Percentiles rank a stretch among this genome's conserved stretches.
phyloP scores from a whole-genome alignment of 768 basidiomycete species.

The Leccinum rimulosum region DNA sequence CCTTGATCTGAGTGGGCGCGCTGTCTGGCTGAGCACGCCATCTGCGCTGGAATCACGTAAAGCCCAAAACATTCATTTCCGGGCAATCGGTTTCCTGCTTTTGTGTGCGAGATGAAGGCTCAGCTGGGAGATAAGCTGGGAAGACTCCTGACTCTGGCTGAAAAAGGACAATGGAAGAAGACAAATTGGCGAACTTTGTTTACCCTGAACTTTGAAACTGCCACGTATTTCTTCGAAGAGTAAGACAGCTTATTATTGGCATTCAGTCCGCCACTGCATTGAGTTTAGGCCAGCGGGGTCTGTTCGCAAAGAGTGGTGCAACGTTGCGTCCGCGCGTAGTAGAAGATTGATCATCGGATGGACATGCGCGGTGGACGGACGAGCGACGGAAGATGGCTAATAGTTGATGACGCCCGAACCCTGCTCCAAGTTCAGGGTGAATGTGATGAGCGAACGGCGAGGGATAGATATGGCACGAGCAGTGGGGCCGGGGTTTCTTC shows the following conservation, averaged over 20 bases:
- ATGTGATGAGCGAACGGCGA: constrained; percentile 14
- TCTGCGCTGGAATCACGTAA: constrained; percentile 13
- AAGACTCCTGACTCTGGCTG: constrained; percentile 10
- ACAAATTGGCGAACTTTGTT: constrained; percentile 19
- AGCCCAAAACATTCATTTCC: constrained; percentile 12
- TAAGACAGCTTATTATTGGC: not conserved
- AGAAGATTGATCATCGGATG: constrained; percentile 29
- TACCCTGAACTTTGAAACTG: constrained; percentile 8
- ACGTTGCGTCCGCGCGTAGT: constrained; percentile 23
- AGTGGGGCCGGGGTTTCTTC: constrained; percentile 14
- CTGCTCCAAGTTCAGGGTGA: constrained; percentile 15
- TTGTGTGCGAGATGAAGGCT: constrained; percentile 11
- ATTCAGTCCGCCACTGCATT: not conserved
- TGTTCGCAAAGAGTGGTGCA: constrained; percentile 15
- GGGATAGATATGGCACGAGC: constrained; percentile 6
- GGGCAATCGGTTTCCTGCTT: constrained; percentile 7
- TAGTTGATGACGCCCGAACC: constrained; percentile 1
- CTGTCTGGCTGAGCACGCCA: constrained; percentile 7
- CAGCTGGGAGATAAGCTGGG: constrained; percentile 26
- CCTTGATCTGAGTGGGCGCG: constrained; percentile 9
- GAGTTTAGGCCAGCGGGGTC: constrained; percentile 8
- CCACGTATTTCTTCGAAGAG: constrained; percentile 3
- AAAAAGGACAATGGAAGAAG: constrained; percentile 4
- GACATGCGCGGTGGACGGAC: constrained; percentile 12
- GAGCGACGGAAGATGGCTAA: constrained; percentile 10